Evolutionary conservation across 1,284 basidiomycete genomes (phyloP).

Genomic region (Rhodotorula sp.): DNA sequence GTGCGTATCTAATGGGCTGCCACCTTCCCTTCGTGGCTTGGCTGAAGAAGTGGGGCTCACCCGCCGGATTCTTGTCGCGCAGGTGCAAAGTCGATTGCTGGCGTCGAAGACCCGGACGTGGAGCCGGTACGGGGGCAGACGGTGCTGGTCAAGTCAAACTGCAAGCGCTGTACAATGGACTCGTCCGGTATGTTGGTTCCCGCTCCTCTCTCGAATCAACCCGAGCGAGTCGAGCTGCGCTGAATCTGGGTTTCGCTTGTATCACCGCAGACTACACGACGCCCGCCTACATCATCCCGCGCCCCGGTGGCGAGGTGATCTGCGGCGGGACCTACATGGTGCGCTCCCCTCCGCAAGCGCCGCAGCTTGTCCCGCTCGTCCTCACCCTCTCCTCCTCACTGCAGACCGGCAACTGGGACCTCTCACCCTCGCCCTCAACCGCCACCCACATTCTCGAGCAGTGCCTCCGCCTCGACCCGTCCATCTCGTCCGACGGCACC

Average conservation of each 20-base stretch:
- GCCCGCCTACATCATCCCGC: conserved; percentile 53
- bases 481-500: conserved; percentile 47
- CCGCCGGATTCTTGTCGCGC: conserved; percentile 44
- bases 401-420: conserved; percentile 47
- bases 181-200: background rate
- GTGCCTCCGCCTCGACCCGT: conserved; percentile 51
- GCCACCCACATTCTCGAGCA: conserved; percentile 52
- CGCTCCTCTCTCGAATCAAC: background rate
- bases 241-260: background rate
- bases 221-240: background rate
- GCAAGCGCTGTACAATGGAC: conserved; percentile 43
- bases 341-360: background rate
- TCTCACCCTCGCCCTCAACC: conserved; percentile 45
- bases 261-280: conserved; percentile 26
- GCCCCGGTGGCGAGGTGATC: conserved; percentile 51
- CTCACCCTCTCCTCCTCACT: conserved; percentile 11
- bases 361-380: fast-evolving
- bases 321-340: conserved; percentile 35
- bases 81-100: conserved; percentile 71
- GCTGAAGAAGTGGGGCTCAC: too few species aligned
- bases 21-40: too few species aligned
- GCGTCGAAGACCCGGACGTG: conserved; percentile 70
- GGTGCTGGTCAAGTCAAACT: conserved; percentile 59
- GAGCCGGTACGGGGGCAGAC: conserved; percentile 86
- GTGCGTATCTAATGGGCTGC: too few species aligned